These are phyloP conservation scores for Solanum chiquidenum DNA, from an alignment of 257 asterid genomes.

Conservation along the genomic window DNA sequence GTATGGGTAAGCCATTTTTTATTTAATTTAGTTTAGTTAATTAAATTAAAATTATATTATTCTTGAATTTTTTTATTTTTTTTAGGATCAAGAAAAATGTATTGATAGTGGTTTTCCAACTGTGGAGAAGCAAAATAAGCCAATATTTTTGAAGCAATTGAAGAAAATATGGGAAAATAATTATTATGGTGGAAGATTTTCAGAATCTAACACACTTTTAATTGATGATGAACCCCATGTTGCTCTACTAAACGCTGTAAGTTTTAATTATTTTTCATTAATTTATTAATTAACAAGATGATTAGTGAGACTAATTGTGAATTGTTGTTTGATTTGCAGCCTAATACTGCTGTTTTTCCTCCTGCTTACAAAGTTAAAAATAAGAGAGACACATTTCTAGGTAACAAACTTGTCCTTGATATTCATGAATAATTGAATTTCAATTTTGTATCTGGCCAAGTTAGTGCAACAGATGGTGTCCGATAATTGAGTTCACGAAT, in stretches of 20 bases:
- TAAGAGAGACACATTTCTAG: slow-evolving; percentile 14
- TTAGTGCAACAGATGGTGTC: too few relatives aligned
- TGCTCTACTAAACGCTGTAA: slow-evolving; percentile 39
- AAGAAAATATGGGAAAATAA: slow-evolving; percentile 28
- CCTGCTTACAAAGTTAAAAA: slow-evolving; percentile 21
- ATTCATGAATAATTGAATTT: too few relatives aligned
- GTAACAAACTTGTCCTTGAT: neutral
- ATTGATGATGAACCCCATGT: slow-evolving; percentile 43
- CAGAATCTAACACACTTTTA: slow-evolving; percentile 36
- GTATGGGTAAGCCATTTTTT: slow-evolving; percentile 28
- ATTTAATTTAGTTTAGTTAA: neutral
- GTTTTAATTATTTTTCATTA: neutral
- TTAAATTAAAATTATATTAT: neutral
- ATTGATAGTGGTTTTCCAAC: slow-evolving; percentile 17
- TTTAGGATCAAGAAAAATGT: slow-evolving; percentile 46
- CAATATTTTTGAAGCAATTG: slow-evolving; percentile 39
- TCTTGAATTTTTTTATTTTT: too few relatives aligned
- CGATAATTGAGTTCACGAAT: too few relatives aligned
- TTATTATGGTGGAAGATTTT: slow-evolving; percentile 13
- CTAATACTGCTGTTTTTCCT: slow-evolving; percentile 41
- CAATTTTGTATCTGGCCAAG: too few relatives aligned
- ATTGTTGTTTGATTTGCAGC: slow-evolving; percentile 16
- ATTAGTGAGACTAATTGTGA: neutral
- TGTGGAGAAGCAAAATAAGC: slow-evolving; percentile 15
- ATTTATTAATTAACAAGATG: too few relatives aligned